These are phyloP conservation scores for Colletotrichum coccodes DNA, from an alignment of 2,329 filamentous ascomycete species.

Conservation along the genomic window DNA sequence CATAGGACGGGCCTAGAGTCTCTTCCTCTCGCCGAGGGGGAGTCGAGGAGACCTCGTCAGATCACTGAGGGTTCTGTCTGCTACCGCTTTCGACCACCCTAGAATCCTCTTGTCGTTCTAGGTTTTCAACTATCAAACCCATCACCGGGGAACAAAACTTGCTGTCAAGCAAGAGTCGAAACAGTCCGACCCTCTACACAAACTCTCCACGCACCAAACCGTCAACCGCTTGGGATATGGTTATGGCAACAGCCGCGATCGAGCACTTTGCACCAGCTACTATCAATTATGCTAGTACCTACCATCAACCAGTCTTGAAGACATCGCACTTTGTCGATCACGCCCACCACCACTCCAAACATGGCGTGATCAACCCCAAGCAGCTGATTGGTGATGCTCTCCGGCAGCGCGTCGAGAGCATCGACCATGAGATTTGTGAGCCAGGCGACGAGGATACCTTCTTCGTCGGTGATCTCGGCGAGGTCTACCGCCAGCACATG, in stretches of 20 bases:
- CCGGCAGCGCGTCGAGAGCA: constrained; percentile 82
- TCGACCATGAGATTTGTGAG: constrained; percentile 89
- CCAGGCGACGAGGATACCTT: constrained; percentile 97
- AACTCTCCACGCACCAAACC: constrained; percentile 36
- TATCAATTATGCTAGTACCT: constrained; percentile 54
- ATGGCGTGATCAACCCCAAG: constrained; percentile 67
- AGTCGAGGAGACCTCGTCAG: constrained; percentile 98
- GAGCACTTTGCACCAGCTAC: constrained; percentile 60
- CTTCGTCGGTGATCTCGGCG: constrained; percentile 97
- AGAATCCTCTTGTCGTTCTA: constrained; percentile 64
- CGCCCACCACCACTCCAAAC: constrained; percentile 48
- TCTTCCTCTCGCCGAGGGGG: constrained; percentile 99
- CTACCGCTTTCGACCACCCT: constrained; percentile 96
- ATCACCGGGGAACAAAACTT: constrained; percentile 7
- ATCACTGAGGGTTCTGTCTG: constrained; percentile 89
- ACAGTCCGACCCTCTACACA: constrained; percentile 21
- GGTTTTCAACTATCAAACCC: constrained; percentile 33
- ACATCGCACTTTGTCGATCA: constrained; percentile 51
- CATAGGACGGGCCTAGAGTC: constrained; percentile 98
- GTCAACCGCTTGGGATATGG: constrained; percentile 63
- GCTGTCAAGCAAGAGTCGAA: constrained; percentile 31
- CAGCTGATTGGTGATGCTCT: constrained; percentile 88
- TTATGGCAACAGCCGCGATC: constrained; percentile 71
- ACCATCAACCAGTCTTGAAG: constrained; percentile 59
- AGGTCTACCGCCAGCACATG: constrained; percentile 98